Base-by-base conservation (phyloP, 2,329 filamentous ascomycete genomes). In the Aureobasidium sp. region DNA sequence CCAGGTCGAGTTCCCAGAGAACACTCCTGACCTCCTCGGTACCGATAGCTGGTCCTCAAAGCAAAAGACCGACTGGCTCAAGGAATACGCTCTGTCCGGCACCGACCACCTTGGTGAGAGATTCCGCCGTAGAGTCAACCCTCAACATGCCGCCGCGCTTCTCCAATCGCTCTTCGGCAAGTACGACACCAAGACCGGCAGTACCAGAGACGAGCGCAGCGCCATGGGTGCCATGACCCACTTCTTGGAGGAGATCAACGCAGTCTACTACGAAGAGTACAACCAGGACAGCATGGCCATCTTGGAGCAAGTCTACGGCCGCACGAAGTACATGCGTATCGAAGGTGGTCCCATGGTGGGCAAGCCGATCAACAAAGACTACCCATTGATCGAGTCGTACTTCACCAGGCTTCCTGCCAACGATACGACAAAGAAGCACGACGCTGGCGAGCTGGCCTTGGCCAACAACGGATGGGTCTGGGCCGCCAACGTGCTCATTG, bases 401-500 rank as follows among this genome's bases (percentile, higher is more conserved):
- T 99, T 99, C 74, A 97, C 94, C 0, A 85, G 93, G 29, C 79
- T 99, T 42, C 89, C 92, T 1, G 72, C 82, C 31, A 96, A 95
- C 67, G 84, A 88, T 11, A 84, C 81, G 11, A 96, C 94, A 0
- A 81, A 84, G 63, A 86, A 89, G 68, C 87, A 95, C 69, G 85
- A 85, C 61, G 80, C 85, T 1, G 86, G 87, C 61, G 87, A 91
- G 45, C 80, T 95, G 47, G 89, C 90, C 2, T 77, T 99, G 55
- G 92, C 87, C 42, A 97, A 97, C 75, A 99, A 99, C 70, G 94
- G 94, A 45, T 99, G 94, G 94, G 92, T 99, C 9, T 99, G 94
- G 94, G 93, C 90, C 61, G 93, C 93, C 6, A 95, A 97, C 74
- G 93, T 94, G 1, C 82, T 97, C 74, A 82, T 90, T 45, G 94